Conservation (phyloP, 2,329 filamentous ascomycete species). For the Aspergillus neotritici region DNA sequence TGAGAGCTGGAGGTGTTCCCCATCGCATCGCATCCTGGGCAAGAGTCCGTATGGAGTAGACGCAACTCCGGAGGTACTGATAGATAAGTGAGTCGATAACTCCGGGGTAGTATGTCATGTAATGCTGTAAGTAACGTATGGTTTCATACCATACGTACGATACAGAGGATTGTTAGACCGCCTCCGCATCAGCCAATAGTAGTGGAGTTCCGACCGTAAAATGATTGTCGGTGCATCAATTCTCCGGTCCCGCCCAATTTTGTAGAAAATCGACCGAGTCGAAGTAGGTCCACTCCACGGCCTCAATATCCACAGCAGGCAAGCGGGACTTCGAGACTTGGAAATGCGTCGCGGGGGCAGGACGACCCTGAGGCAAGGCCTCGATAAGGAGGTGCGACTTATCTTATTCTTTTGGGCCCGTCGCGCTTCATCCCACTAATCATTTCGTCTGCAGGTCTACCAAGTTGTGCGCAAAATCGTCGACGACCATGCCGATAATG, state of each 20-base stretch:
- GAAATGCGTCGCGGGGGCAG: constrained; percentile 41
- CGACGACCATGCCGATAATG: constrained; percentile 55
- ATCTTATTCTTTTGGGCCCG: neutral
- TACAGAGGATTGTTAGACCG: no score
- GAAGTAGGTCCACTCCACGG: no score
- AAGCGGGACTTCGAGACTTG: constrained; percentile 1
- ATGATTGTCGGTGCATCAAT: no score
- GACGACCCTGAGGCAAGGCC: constrained; percentile 47
- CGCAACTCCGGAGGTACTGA: neutral
- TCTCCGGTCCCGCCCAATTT: neutral
- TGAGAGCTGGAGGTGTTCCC: constrained; percentile 59
- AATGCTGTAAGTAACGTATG: no score
- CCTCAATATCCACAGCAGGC: no score
- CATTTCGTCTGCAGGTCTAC: constrained; percentile 52
- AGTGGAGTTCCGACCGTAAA: no score
- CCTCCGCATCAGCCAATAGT: no score
- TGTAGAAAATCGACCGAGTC: neutral
- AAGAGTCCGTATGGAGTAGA: constrained; percentile 3
- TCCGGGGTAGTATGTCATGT: no score
- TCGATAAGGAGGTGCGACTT: constrained; percentile 57
- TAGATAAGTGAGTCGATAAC: constrained; percentile 2
- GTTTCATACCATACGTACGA: no score
- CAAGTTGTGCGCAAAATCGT: constrained; percentile 72
- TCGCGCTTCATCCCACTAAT: constrained; percentile 6
- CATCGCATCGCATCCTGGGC: constrained; percentile 45